Evolutionary conservation across 192 early-diverging fungal genomes (phyloP).

Genomic region (Coemansia sp.): DNA sequence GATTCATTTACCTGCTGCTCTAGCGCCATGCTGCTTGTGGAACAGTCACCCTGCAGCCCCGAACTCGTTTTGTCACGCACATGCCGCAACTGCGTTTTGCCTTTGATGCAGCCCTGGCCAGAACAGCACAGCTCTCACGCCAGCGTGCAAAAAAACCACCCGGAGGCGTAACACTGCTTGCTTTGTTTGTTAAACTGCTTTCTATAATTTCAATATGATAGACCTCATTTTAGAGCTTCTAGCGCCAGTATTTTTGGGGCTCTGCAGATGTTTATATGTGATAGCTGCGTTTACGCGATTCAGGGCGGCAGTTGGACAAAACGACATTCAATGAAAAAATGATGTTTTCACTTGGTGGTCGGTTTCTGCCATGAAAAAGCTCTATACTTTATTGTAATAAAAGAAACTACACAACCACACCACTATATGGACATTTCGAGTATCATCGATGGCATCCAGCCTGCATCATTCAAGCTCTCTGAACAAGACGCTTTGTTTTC

Average conservation of each 20-base stretch:
- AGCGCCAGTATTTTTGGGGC: background rate
- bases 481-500: constrained; percentile 35
- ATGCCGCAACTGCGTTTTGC: background rate
- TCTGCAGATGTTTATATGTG: background rate
- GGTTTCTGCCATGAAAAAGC: too few species aligned
- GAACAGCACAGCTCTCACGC: too few species aligned
- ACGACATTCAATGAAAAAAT: too few species aligned
- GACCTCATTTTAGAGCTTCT: background rate
- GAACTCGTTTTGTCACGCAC: background rate
- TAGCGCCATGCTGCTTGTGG: background rate
- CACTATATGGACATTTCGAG: background rate
- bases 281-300: background rate
- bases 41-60: background rate
- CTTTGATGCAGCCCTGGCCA: too few species aligned
- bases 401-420: too few species aligned
- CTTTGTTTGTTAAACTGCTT: background rate
- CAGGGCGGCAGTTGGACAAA: too few species aligned
- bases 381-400: too few species aligned
- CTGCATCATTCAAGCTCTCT: constrained; percentile 17
- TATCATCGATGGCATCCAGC: background rate
- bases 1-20: background rate
- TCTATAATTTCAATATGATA: background rate
- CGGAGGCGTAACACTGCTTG: too few species aligned
- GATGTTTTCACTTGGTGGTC: too few species aligned
- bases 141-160: too few species aligned